Conservation (phyloP, 257 asterid species). For the Fraxinus excelsior region DNA sequence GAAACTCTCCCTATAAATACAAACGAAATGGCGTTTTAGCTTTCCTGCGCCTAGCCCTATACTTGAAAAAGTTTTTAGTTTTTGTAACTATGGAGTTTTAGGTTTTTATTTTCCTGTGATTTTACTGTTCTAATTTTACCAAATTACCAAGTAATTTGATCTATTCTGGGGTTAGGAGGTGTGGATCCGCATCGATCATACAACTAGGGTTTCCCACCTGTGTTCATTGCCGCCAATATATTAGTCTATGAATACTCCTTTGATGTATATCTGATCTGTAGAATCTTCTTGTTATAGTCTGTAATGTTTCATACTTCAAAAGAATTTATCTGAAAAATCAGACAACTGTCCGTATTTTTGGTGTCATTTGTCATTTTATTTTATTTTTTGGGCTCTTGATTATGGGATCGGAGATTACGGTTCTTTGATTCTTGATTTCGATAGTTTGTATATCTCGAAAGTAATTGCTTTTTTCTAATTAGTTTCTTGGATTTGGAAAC, state of each 20-base stretch:
- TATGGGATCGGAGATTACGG: slow-evolving; percentile 43
- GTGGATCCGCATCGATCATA: slow-evolving; percentile 54
- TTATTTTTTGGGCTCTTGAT: slow-evolving; percentile 17
- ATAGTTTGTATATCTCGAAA: slow-evolving; percentile 23
- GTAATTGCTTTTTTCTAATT: slow-evolving; percentile 1
- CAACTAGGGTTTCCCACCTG: slow-evolving; percentile 72
- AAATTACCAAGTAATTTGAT: slow-evolving; percentile 34
- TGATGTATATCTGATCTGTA: slow-evolving; percentile 29
- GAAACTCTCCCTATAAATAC: slow-evolving; percentile 22
- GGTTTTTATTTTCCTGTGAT: slow-evolving; percentile 15
- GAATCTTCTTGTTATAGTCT: slow-evolving; percentile 18
- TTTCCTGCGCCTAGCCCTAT: slow-evolving; percentile 80
- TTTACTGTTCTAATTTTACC: slow-evolving; percentile 1
- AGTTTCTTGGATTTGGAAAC: slow-evolving; percentile 5
- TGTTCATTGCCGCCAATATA: slow-evolving; percentile 56
- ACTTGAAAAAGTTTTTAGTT: slow-evolving; percentile 37
- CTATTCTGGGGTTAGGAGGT: slow-evolving; percentile 68
- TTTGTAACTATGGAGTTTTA: slow-evolving; percentile 40
- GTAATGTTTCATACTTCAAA: slow-evolving; percentile 6
- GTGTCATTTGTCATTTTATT: slow-evolving; percentile 50
- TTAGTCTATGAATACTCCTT: not conserved
- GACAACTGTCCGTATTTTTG: slow-evolving; percentile 39
- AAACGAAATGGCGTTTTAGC: slow-evolving; percentile 9
- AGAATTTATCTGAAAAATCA: slow-evolving; percentile 16
- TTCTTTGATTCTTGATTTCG: not conserved